Percentiles rank a stretch among this genome's conserved stretches.
Evolutionary conservation across 139 green algal genomes (phyloP).

Genomic region (Chloropicon primus): DNA sequence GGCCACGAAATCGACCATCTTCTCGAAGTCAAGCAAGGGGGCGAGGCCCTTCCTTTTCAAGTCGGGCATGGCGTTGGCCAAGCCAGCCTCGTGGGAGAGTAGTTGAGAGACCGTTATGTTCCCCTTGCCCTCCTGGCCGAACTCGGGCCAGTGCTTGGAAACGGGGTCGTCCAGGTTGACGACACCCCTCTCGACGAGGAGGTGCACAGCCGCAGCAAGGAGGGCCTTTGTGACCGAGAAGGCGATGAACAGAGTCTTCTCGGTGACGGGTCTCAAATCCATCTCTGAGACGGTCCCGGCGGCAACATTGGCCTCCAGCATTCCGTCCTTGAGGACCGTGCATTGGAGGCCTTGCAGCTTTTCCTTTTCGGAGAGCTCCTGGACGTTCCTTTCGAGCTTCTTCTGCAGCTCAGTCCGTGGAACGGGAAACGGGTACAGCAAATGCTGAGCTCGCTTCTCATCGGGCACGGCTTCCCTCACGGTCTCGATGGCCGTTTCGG

Average conservation of each 20-base stretch:
- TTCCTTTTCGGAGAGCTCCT: neutral
- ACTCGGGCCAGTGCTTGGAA: conserved; percentile 21
- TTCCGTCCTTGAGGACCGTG: conserved; percentile 15
- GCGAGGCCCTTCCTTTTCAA: conserved; percentile 11
- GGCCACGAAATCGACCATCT: conserved; percentile 1
- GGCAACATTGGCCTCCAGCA: conserved; percentile 22
- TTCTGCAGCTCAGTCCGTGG: neutral
- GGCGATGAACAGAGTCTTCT: conserved; percentile 30
- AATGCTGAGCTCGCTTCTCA: neutral
- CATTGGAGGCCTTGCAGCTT: neutral
- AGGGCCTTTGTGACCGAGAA: conserved; percentile 38
- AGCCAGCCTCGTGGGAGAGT: conserved; percentile 23
- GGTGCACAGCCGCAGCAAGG: conserved; percentile 19
- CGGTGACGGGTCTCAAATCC: conserved; percentile 29
- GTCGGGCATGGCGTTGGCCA: conserved; percentile 10
- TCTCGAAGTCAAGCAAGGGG: conserved; percentile 21
- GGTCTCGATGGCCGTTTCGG: neutral
- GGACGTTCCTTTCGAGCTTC: neutral
- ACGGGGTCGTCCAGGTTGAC: conserved; percentile 15
- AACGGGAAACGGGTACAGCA: neutral
- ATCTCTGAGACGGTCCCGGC: conserved; percentile 19
- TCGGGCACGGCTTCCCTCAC: neutral
- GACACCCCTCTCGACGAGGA: conserved; percentile 11
- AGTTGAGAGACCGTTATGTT: conserved; percentile 26
- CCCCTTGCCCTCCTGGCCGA: conserved; percentile 25